A percentile compares a stretch with the other conserved stretches of the same genome.
Conservation (phyloP, 1,284 basidiomycete species). For the Cutaneotrichosporon cutaneum region DNA sequence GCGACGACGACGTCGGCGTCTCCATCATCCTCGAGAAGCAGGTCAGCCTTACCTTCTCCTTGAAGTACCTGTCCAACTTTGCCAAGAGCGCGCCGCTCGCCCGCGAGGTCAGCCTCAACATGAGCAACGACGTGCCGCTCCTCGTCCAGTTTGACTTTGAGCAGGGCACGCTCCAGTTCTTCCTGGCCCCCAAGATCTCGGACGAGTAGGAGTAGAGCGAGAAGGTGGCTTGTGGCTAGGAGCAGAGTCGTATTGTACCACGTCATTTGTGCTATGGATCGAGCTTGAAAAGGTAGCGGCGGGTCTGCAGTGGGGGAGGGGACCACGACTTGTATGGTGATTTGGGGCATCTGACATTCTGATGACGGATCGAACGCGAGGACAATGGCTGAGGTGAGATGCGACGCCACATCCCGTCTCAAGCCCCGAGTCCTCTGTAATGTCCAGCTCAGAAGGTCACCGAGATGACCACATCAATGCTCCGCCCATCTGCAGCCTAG, state of each 20-base stretch:
- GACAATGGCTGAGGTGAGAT: neutral
- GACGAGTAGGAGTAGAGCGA: slow-evolving; percentile 21
- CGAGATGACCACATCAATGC: too few species aligned
- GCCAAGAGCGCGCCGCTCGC: slow-evolving; percentile 83
- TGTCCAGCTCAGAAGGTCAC: too few species aligned
- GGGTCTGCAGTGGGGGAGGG: too few species aligned
- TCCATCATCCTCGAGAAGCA: slow-evolving; percentile 84
- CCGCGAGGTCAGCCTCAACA: slow-evolving; percentile 72
- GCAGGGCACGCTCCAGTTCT: slow-evolving; percentile 52
- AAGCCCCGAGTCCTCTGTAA: too few species aligned
- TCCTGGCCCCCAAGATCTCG: slow-evolving; percentile 48
- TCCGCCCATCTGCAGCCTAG: too few species aligned
- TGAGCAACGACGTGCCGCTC: slow-evolving; percentile 87
- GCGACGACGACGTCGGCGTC: slow-evolving; percentile 59
- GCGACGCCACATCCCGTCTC: neutral
- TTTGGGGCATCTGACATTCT: neutral
- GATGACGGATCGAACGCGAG: neutral
- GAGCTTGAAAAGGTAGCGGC: neutral
- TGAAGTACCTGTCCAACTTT: slow-evolving; percentile 98
- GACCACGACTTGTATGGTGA: neutral
- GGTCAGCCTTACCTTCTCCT: slow-evolving; percentile 89
- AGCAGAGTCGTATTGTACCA: slow-evolving; percentile 11
- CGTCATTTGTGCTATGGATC: slow-evolving; percentile 13
- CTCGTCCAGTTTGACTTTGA: slow-evolving; percentile 63
- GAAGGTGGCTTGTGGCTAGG: neutral